Base-by-base conservation (phyloP, 176 grass and related monocot genomes). In the Poa pratensis region DNA sequence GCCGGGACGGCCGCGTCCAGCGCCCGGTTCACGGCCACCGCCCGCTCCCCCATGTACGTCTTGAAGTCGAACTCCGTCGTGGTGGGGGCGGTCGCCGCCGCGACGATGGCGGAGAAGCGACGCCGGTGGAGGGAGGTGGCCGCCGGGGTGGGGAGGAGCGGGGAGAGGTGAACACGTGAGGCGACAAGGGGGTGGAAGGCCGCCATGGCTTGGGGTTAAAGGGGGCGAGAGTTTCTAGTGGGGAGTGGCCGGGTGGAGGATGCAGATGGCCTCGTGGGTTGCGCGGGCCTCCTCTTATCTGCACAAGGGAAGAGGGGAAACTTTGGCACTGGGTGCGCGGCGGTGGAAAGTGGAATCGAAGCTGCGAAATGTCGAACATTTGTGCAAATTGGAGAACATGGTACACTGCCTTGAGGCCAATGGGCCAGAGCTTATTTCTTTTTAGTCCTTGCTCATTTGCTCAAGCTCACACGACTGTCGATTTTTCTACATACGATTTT, bases 11-110 rank as follows among this genome's bases (percentile, higher is more conserved):
- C 87, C 2, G 73, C 84, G 79, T 97, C 91, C 27, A 97, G 72
- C 32, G 89, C 89, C 5, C 81, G 54, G 79, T 94, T 91, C 8
- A 97, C 82, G 51, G 88, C 80, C 59, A 18, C 63, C 4, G 91
- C 94, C 78, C 70, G 88, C 85, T 89, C 84, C 54, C 87, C 80
- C 91, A 97, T 97, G 82, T 94, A 97, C 4, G 77, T n/a, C 23
- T 85, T 90, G 82, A 97, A 94, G 71, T 94, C 87, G 26, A 97
- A 97, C 54, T 80, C 82, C 64, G 68, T 64, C 24, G 43, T 39
- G 0, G 89, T 46, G 16, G 84, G 66, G 4, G 83, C 70, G 13
- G 86, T 55, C 58, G 85, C 86, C 49, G 86, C 72, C 57, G 92
- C 85, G 53, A 93, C 88, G 86, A 85, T 86, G 63, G 82, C 77